Conservation (phyloP, 164 flowering plant species). For the Euptelea pleiosperma region DNA sequence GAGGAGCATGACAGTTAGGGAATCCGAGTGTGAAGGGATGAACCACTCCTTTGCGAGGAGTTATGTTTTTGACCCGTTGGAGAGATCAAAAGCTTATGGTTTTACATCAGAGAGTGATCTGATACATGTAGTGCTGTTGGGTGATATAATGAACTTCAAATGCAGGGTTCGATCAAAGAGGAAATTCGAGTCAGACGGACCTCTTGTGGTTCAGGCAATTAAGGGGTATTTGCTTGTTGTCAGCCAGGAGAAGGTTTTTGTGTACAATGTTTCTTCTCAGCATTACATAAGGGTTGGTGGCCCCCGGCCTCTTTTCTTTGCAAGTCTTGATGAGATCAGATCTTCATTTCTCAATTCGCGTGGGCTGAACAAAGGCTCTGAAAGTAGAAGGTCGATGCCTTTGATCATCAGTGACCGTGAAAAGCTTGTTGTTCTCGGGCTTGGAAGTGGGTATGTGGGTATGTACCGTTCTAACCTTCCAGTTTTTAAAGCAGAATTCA, state of each 20-base stretch:
- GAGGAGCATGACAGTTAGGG: slow-evolving; percentile 76
- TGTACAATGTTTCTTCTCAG: slow-evolving; percentile 80
- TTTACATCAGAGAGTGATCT: slow-evolving; percentile 76
- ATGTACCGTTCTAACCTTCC: slow-evolving; percentile 87
- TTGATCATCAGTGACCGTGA: slow-evolving; percentile 73
- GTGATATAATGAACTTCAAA: slow-evolving; percentile 85
- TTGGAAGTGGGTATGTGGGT: slow-evolving; percentile 80
- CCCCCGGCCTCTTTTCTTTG: slow-evolving; percentile 67
- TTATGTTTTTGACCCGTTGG: slow-evolving; percentile 82
- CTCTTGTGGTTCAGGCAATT: slow-evolving; percentile 64
- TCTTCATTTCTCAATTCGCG: slow-evolving; percentile 55
- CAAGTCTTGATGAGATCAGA: slow-evolving; percentile 67
- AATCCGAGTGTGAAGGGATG: slow-evolving; percentile 86
- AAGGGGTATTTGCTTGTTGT: slow-evolving; percentile 79
- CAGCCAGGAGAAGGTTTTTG: slow-evolving; percentile 59
- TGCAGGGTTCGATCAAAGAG: slow-evolving; percentile 85
- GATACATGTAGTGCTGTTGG: slow-evolving; percentile 71
- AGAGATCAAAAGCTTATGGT: slow-evolving; percentile 91
- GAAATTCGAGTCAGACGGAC: slow-evolving; percentile 61
- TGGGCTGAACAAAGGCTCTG: slow-evolving; percentile 18
- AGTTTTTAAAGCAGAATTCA: slow-evolving; percentile 59
- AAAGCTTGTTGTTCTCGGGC: slow-evolving; percentile 71
- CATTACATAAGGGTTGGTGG: slow-evolving; percentile 64
- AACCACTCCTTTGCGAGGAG: slow-evolving; percentile 55
- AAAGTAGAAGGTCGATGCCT: slow-evolving; percentile 32